Evolutionary conservation across 192 early-diverging fungal genomes (phyloP), one percentile per base, ranked within the genome.

Genomic region (Coemansia sp.): DNA sequence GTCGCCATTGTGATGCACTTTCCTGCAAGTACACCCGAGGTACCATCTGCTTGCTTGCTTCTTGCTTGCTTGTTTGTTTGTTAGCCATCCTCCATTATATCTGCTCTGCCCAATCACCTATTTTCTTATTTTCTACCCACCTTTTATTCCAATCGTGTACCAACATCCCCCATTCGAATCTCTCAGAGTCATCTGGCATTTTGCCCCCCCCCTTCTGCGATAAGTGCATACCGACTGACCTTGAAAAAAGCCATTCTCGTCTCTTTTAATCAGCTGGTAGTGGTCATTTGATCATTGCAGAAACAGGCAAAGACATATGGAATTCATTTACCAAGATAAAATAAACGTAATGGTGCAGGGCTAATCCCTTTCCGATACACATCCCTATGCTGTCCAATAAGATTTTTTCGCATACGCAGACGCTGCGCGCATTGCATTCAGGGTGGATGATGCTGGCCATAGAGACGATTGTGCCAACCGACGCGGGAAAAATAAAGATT

Each of bases 261-360:
- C 15, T 53, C 12, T 53, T 26, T 9, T 21, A 26, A 26, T 26
- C 51, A 53, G 51, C 51, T 53, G 51, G 12, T 26, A 24, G 20
- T 26, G 24, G 15, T 1, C 21, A 53, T 26, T 26, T 53, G 24
- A 14, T 9, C 51, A 3, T 26, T 53, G 51, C 51, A 9, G 9
- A 26, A 53, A 21, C 51, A 53, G 8, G 14, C 21, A 53, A 53
- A 53, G 48, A 53, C 9, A 53, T 12, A 14, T 53, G 51, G 51
- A 53, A 53, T 53, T 53, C 51, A 53, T 53, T 14, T 26, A 30
- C 23, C 16, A 46, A 46, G 26, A 53, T 53, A 20, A 53, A 53
- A 11, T 4, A 53, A 15, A 26, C 23, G 24, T 12, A 24, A 26
- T 14, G 24, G 3, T 10, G n/a, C 8, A 53, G 23, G 2, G 21